phyloP scores from a whole-genome alignment of 345 rosid species.

The Camelina hispida region DNA sequence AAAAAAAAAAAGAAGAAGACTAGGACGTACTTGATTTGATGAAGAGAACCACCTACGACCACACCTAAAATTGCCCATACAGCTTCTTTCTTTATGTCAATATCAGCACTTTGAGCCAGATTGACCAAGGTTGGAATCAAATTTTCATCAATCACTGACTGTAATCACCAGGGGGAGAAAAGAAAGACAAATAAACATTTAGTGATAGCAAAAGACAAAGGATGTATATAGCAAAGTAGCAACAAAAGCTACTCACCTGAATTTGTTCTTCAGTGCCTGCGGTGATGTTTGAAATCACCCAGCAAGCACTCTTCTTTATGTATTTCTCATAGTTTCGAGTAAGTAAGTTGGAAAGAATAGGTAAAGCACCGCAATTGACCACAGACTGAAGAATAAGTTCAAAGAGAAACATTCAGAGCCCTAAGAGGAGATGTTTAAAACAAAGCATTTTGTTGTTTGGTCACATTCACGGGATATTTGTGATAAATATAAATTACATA shows the following conservation, averaged over 20 bases:
- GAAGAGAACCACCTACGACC: not conserved
- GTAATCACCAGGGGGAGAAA: not conserved
- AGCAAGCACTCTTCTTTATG: not conserved
- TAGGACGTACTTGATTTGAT: not conserved
- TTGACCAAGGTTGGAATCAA: not conserved
- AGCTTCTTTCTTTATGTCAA: slow-evolving; percentile 7
- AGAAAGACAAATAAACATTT: not conserved
- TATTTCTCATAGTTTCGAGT: not conserved
- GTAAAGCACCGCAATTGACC: not conserved
- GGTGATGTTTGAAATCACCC: slow-evolving; percentile 16
- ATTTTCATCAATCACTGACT: not conserved
- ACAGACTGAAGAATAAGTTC: slow-evolving; percentile 1
- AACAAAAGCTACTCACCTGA: not conserved
- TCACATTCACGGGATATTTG: not conserved
- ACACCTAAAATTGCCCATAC: not conserved
- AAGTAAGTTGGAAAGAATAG: not conserved
- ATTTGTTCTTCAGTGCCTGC: not conserved
- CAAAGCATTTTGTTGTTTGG: not conserved
- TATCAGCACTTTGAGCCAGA: not conserved
- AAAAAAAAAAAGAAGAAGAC: not conserved
- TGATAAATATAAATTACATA: not conserved
- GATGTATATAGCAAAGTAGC: not conserved
- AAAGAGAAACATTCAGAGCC: not conserved
- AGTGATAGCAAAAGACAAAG: not conserved
- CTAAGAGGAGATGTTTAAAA: not conserved